These are phyloP conservation scores for Macrolepiota fuliginosa DNA, from an alignment of 768 basidiomycete species.

Conservation along the genomic window DNA sequence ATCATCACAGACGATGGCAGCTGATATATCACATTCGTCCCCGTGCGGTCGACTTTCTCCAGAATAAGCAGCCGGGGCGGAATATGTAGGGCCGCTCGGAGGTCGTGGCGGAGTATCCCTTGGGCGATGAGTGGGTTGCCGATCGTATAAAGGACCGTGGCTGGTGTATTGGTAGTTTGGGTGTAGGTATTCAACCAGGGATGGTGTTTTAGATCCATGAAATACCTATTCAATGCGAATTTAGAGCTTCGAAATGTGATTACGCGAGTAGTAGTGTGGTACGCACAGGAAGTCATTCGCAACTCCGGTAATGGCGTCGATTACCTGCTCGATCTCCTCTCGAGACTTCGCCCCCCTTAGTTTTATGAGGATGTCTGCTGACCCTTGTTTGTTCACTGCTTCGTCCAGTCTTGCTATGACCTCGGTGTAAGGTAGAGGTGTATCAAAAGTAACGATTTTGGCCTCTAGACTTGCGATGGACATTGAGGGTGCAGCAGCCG, in stretches of 20 bases:
- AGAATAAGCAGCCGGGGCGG: constrained; percentile 44
- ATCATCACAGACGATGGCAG: constrained; percentile 46
- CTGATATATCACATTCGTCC: constrained; percentile 44
- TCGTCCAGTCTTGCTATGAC: constrained; percentile 43
- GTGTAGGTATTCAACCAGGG: constrained; percentile 33
- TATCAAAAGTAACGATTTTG: constrained; percentile 42
- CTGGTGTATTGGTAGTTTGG: constrained; percentile 23
- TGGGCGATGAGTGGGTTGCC: constrained; percentile 54
- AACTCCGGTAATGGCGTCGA: constrained; percentile 26
- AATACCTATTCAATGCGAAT: constrained; percentile 31
- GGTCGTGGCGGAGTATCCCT: constrained; percentile 38
- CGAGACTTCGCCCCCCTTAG: constrained; percentile 27
- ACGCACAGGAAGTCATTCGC: constrained; percentile 46
- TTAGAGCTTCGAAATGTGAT: not conserved
- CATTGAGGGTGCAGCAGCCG: constrained; percentile 17
- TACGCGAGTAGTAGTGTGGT: no score
- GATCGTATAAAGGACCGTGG: constrained; percentile 40
- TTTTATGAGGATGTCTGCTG: constrained; percentile 22
- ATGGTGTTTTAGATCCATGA: constrained; percentile 34
- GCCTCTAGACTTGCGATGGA: constrained; percentile 33
- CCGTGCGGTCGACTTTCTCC: constrained; percentile 34
- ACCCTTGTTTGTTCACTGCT: constrained; percentile 37
- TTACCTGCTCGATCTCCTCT: constrained; percentile 33
- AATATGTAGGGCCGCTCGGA: constrained; percentile 37
- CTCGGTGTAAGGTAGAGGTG: constrained; percentile 34